These are phyloP conservation scores for Colletotrichum simmondsii DNA, from an alignment of 2,329 filamentous ascomycete species.

Conservation along the genomic window DNA sequence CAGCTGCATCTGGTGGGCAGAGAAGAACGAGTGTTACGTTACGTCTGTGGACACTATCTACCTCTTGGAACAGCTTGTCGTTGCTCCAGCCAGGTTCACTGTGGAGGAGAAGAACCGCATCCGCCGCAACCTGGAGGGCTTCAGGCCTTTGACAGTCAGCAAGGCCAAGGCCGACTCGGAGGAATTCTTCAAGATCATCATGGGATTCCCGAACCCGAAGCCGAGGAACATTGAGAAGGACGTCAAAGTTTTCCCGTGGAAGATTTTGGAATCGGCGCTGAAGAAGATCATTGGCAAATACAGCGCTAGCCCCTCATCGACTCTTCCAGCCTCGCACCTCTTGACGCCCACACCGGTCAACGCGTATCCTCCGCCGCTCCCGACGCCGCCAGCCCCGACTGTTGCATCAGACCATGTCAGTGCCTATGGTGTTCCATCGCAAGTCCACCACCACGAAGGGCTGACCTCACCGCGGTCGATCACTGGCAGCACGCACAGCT, in stretches of 20 bases:
- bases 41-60: constrained; percentile 98
- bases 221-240: constrained; percentile 99
- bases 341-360: constrained; percentile 50
- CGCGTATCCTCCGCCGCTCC: constrained; percentile 54
- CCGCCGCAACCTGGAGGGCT: constrained; percentile 93
- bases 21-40: constrained; percentile 90
- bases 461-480: constrained; percentile 65
- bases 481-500: constrained; percentile 58
- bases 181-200: constrained; percentile 98
- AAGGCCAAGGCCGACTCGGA: constrained; percentile 93
- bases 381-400: constrained; percentile 55
- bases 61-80: constrained; percentile 91
- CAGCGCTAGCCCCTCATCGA: constrained; percentile 60
- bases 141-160: constrained; percentile 90
- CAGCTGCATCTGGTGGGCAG: constrained; percentile 97
- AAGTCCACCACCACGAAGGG: constrained; percentile 56
- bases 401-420: constrained; percentile 48
- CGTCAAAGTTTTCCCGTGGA: constrained; percentile 98
- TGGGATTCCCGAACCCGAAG: constrained; percentile 95
- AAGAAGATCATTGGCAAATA: constrained; percentile 99
- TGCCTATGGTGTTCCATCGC: constrained; percentile 52
- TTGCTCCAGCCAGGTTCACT: constrained; percentile 79
- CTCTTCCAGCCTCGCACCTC: constrained; percentile 51
- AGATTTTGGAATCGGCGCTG: constrained; percentile 83
- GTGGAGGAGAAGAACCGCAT: constrained; percentile 99